These are phyloP conservation scores for Elsinoe necatrix DNA, from an alignment of 2,329 filamentous ascomycete species.

Conservation along the genomic window DNA sequence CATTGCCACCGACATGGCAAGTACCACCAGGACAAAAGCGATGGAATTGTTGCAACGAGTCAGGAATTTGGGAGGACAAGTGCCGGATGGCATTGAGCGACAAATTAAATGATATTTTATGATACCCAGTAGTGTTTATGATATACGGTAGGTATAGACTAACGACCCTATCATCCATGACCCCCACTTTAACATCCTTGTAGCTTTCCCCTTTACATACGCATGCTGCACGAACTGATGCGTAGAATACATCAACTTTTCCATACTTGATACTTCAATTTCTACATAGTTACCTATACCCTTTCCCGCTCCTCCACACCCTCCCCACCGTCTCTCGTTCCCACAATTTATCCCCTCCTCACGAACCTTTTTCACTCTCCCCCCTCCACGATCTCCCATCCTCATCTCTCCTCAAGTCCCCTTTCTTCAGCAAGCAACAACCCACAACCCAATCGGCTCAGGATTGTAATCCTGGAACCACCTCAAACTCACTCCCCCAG, in stretches of 20 bases:
- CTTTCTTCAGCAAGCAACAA: constrained; percentile 6
- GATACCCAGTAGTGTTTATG: neutral
- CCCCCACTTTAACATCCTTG: neutral
- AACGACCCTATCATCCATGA: neutral
- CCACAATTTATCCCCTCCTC: neutral
- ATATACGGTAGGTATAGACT: neutral
- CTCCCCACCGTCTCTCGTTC: neutral
- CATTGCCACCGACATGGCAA: neutral
- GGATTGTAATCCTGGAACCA: constrained; percentile 11
- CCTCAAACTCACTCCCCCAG: constrained; percentile 1
- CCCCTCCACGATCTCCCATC: no score
- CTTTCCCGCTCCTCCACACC: neutral
- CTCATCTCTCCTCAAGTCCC: neutral
- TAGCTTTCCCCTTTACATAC: neutral
- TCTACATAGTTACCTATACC: neutral
- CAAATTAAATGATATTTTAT: neutral
- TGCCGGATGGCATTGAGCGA: neutral
- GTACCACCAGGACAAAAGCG: neutral
- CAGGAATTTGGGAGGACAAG: neutral
- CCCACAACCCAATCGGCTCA: constrained; percentile 14
- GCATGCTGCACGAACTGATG: neutral
- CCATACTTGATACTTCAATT: neutral
- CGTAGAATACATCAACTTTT: neutral
- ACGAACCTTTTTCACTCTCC: no score
- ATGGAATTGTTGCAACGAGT: neutral